Evolutionary conservation across 2,329 filamentous ascomycete species (phyloP), one percentile per base, ranked within the genome.

Genomic region (Tolypocladium guangdongense): DNA sequence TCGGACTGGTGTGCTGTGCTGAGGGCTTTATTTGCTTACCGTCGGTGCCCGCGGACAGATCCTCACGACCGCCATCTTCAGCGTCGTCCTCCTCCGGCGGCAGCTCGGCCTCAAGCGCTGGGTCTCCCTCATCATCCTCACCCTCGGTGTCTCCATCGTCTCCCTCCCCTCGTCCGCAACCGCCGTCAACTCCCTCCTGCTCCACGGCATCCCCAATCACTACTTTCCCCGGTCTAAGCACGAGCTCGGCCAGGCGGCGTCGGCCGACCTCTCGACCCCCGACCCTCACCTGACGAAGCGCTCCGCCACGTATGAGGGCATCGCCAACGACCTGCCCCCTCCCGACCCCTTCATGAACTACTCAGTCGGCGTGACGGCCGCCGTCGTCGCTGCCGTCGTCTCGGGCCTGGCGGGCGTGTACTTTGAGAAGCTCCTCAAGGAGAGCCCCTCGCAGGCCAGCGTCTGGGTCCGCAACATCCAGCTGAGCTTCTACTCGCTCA

Each of bases 401-500:
- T 96, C 91, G 1, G 90, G 90, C 3, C 73, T 96, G 49, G 92
- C 90, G 0, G 88, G 90, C 0, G 89, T 92, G 1, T 90, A 88
- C 62, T 91, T 92, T 59, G 88, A 97, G 68, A 96, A 95, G 71
- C 84, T 96, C 3, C 76, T 97, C 53, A 96, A 95, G 68, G 87
- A 96, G 59, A 87, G 87, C n/a, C 78, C 81, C 0, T 78, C 79
- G 2, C 79, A 83, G 49, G 85, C 85, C 7, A 92, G 89, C 0
- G 78, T 97, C 16, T 99, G 93, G 93, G 85, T 93, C 45, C 85
- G 93, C 57, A 99, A 97, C 66, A 87, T 96, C 48, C 93, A 99
- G 68, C 75, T 99, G 27, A 91, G 90, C 1, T 88, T 96, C 65
- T 99, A 96, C 73, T 96, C 91, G 1, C 76, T 97, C 1, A 92